Evolutionary conservation across 495 filamentous ascomycete species (phyloP), one percentile per base, ranked within the genome.

Genomic region (Aspergillus egyptiacus): DNA sequence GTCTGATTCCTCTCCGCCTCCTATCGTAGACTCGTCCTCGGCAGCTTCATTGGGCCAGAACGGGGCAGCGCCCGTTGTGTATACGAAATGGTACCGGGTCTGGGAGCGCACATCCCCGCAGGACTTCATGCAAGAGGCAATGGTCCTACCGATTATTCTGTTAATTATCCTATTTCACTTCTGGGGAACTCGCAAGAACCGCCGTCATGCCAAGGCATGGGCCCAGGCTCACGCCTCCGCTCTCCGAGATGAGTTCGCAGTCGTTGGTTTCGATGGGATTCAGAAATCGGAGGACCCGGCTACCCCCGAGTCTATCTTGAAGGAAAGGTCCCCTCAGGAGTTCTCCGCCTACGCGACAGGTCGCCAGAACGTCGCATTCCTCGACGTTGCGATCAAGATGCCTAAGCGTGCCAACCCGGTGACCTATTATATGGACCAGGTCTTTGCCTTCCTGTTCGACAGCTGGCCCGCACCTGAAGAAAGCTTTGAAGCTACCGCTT

Each of bases 51-150:
- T 71, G 43, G 69, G 73, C 27, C 68, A 77, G 42, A 76, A 74
- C 43, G 57, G 64, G 27, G 65, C 61, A 20, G 64, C 64, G 30
- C 38, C 58, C 31, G 71, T 70, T 20, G 81, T 87, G 10, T 95
- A 86, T 65, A 95, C 93, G 34, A 88, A 87, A 72, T 97, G 93
- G 93, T 98, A 97, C 71, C 87, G 89, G 28, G 74, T 98, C 23
- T 93, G 91, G 79, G 91, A 98, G 78, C 87, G 93, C 55, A 77
- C 86, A 55, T 79, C 77, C 9, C 72, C 83, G 39, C 70, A 68
- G 53, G 93, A 98, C 59, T 98, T 98, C 76, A 78, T 83, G 66
- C 76, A 83, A 60, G 93, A 98, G 72, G 83, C 87, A 35, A 70
- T 91, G 66, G 85, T 97, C 58, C 70, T 93, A 40, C 76, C 79